phyloP scores from a whole-genome alignment of 73 alveolate species.

The Tetrahymena thermophila region DNA sequence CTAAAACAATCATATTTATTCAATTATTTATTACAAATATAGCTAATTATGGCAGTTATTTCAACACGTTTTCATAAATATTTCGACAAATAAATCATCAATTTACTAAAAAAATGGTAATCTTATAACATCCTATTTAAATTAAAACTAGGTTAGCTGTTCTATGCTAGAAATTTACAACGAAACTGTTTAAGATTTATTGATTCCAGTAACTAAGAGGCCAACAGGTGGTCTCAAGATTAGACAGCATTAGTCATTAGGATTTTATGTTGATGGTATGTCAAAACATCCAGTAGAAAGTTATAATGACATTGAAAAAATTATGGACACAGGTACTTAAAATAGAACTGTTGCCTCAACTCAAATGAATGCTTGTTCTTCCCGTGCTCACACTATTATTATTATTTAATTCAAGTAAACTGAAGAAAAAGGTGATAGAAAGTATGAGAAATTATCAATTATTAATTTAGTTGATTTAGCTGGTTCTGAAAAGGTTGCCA shows the following conservation, averaged over 20 bases:
- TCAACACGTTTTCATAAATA: too few species aligned
- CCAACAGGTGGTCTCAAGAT: conserved; percentile 93
- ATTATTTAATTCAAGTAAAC: conserved; percentile 92
- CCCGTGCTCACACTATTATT: conserved; percentile 94
- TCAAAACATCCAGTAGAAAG: conserved; percentile 90
- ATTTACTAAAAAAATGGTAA: not conserved
- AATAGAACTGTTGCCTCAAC: conserved; percentile 97
- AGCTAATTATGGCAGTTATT: not conserved
- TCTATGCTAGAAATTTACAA: conserved; percentile 96
- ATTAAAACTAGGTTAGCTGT: conserved; percentile 62
- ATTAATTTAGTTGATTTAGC: conserved; percentile 98
- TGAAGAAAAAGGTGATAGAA: conserved; percentile 59
- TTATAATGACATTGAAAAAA: conserved; percentile 84
- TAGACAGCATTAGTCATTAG: conserved; percentile 87
- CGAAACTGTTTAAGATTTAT: conserved; percentile 93
- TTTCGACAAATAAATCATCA: too few species aligned
- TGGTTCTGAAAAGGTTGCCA: conserved; percentile 97
- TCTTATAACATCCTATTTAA: not conserved
- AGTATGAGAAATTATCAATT: conserved; percentile 80
- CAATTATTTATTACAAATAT: not conserved
- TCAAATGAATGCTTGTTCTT: conserved; percentile 81
- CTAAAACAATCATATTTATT: too few species aligned
- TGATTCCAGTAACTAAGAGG: conserved; percentile 66
- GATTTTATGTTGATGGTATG: conserved; percentile 94
- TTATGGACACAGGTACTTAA: conserved; percentile 94